phyloP scores from a whole-genome alignment of 1,284 basidiomycete species.

The Cryptococcus sp. region DNA sequence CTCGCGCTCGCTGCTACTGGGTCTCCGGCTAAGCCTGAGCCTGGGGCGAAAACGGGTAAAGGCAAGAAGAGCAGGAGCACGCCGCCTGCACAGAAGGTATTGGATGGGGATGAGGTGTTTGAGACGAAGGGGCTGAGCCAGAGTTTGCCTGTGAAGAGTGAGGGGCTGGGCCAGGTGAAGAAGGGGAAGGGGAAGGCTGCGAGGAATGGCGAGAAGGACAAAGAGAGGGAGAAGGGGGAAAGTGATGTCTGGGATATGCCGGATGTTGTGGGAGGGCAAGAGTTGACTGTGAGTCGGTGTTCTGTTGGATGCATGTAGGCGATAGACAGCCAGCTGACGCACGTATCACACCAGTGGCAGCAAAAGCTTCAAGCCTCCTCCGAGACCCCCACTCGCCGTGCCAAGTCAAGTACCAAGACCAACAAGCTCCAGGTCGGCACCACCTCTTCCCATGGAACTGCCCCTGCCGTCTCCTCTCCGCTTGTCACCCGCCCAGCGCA shows the following conservation, averaged over 20 bases:
- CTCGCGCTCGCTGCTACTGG: not conserved
- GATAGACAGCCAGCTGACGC: slow-evolving; percentile 2
- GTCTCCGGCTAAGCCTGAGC: not conserved
- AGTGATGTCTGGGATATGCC: slow-evolving; percentile 45
- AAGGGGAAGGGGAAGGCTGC: slow-evolving; percentile 5
- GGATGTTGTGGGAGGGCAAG: slow-evolving; percentile 21
- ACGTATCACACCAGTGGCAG: slow-evolving; percentile 31
- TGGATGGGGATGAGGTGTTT: slow-evolving; percentile 6
- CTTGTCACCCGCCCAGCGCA: slow-evolving; percentile 20
- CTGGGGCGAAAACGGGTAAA: not conserved
- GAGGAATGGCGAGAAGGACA: slow-evolving; percentile 13
- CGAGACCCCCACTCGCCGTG: slow-evolving; percentile 1
- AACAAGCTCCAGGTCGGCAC: slow-evolving; percentile 4
- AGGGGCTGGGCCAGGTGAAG: slow-evolving; percentile 12
- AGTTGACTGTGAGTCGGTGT: slow-evolving; percentile 28
- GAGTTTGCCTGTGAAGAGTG: slow-evolving; percentile 11
- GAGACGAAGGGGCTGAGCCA: slow-evolving; percentile 23
- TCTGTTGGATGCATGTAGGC: not conserved
- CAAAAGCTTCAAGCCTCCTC: slow-evolving; percentile 31
- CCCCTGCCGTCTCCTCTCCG: slow-evolving; percentile 12
- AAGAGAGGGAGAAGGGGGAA: slow-evolving; percentile 6
- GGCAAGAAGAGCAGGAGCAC: not conserved
- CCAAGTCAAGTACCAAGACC: not conserved
- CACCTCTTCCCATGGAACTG: not conserved
- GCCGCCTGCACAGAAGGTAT: not conserved